Evolutionary conservation across 148 eudicot species (phyloP).

Genomic region (Drosera capensis): DNA sequence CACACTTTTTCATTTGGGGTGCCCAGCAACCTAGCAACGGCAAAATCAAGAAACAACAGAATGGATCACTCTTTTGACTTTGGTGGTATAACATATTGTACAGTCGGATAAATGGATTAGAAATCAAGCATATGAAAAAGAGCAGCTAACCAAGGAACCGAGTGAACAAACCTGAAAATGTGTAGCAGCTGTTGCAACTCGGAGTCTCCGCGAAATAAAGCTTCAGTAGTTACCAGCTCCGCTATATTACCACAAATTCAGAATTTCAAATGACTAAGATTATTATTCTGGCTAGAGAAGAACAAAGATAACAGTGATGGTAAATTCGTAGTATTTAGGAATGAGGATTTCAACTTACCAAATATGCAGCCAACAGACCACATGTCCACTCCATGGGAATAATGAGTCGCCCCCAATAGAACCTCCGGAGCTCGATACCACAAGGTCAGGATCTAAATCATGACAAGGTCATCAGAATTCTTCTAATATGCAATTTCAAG

Average conservation of each 20-base stretch:
- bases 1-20: constrained; percentile 87
- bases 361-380: constrained; percentile 96
- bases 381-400: constrained; percentile 92
- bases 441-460: constrained; percentile 76
- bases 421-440: constrained; percentile 99
- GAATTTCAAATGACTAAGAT: not conserved
- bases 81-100: too few species aligned
- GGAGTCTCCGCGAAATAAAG: constrained; percentile 74
- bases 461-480: too few species aligned
- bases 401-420: constrained; percentile 84
- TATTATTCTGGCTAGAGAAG: not conserved
- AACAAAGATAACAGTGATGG: not conserved
- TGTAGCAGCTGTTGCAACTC: constrained; percentile 95
- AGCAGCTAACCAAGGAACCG: not conserved
- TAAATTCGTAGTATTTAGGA: not conserved
- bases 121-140: not conserved
- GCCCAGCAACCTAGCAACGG: constrained; percentile 40
- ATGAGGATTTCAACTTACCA: not conserved
- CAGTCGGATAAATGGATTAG: not conserved
- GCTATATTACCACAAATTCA: constrained; percentile 10
- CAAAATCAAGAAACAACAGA: too few species aligned
- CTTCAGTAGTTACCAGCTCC: constrained; percentile 72
- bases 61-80: too few species aligned
- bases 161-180: constrained; percentile 39
- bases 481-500: not conserved